Base-by-base conservation (phyloP, 371 early-diverging fungal species). In the Paraphysoderma sedebokerense region DNA sequence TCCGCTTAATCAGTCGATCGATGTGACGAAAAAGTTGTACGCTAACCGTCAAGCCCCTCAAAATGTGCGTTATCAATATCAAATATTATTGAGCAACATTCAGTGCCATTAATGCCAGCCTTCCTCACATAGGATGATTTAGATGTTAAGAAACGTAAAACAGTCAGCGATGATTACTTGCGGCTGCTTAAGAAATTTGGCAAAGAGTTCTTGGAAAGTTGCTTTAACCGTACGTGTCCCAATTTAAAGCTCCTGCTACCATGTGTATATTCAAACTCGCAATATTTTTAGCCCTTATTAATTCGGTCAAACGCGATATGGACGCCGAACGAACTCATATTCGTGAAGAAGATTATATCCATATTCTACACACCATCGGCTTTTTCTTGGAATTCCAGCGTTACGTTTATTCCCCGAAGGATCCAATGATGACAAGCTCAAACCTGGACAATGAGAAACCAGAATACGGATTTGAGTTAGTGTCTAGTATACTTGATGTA, bases 141-240 rank as follows among this genome's bases (percentile, higher is more conserved):
- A n/a, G n/a, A 45, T 45, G 30, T 32, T 2, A 20, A 1, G 6
- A 38, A 50, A 37, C 32, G 40, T n/a, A n/a, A n/a, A n/a, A n/a
- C n/a, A n/a, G n/a, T n/a, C 15, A 37, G 30, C 40, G 35, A 44
- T 7, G 51, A 52, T 22, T 59, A 61, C 31, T 27, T 20, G 17
- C 13, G 7, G 5, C 40, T 51, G 3, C 54, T 44, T 47, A 37
- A 38, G 42, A 49, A 46, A 38, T 66, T 38, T 48, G 70, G 58
- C 23, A 49, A 34, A 34, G 57, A 61, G 0, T 66, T 83, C 45
- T 29, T 80, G 41, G 69, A 66, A 47, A 59, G 65, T 26, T 63
- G 73, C 39, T 82, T 79, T 54, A 80, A 82, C 61, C 60, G 76
- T 76, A 70, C 50, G 53, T 37, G 38, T 22, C 27, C 13, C n/a